phyloP scores from a whole-genome alignment of 441 rosid species.

The Eutrema salsugineum region DNA sequence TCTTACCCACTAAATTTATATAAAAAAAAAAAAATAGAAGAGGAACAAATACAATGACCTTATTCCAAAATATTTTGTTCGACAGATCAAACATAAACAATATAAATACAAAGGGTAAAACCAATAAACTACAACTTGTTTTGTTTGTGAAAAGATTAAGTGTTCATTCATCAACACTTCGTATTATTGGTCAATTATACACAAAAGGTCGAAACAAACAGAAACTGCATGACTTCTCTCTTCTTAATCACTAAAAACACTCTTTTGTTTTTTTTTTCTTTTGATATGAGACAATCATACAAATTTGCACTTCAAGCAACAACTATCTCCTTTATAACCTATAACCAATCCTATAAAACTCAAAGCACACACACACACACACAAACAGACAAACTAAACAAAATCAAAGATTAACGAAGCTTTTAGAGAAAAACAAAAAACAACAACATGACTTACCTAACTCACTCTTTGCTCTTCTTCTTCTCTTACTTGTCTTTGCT shows the following conservation, averaged over 20 bases:
- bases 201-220: not conserved
- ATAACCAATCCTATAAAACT: constrained; percentile 3
- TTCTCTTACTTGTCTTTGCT: constrained; percentile 28
- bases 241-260: not conserved
- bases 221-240: not conserved
- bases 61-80: not conserved
- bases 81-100: not conserved
- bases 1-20: not conserved
- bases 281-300: constrained; percentile 25
- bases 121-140: not conserved
- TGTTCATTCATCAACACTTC: not conserved
- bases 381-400: not conserved
- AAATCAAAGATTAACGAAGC: not conserved
- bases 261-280: not conserved
- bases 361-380: not conserved
- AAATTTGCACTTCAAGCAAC: constrained; percentile 33
- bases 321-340: not conserved
- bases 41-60: not conserved
- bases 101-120: not conserved
- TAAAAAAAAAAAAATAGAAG: too few species aligned
- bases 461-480: constrained; percentile 40
- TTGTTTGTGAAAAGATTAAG: not conserved
- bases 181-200: not conserved
- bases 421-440: not conserved
- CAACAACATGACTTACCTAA: constrained; percentile 38